phyloP scores from a whole-genome alignment of 75 land plant species.

The Isoetes taiwanensis region DNA sequence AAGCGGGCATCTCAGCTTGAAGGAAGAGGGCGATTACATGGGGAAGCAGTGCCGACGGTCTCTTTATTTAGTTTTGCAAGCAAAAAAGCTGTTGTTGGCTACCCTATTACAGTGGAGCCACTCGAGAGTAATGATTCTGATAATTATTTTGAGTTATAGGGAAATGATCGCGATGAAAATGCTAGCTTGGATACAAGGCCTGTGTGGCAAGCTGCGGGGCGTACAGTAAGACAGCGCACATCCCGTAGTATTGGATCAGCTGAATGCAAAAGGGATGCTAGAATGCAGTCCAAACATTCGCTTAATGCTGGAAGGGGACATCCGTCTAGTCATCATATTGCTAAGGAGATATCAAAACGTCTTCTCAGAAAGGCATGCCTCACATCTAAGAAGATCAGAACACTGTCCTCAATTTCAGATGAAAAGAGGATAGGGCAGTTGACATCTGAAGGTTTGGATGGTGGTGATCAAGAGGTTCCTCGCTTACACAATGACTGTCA shows the following conservation, averaged over 20 bases:
- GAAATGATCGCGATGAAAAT: background rate
- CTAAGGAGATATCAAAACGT: background rate
- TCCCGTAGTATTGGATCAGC: background rate
- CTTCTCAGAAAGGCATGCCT: background rate
- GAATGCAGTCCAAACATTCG: background rate
- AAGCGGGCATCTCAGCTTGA: too few species aligned
- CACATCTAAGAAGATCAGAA: background rate
- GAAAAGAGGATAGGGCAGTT: background rate
- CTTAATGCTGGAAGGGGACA: too few species aligned
- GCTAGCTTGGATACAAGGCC: background rate
- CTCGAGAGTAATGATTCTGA: background rate
- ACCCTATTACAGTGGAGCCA: background rate
- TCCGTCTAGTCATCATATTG: too few species aligned
- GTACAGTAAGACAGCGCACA: background rate
- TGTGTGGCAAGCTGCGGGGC: background rate
- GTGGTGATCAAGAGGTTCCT: background rate
- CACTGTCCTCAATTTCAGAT: slow-evolving; percentile 1
- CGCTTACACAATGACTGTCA: too few species aligned
- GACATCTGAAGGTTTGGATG: background rate
- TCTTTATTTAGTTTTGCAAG: background rate
- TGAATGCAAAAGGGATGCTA: background rate
- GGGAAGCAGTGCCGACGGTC: background rate
- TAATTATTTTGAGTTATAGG: background rate
- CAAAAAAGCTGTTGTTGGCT: background rate
- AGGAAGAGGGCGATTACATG: background rate